A percentile compares a stretch with the other conserved stretches of the same genome.
These are phyloP conservation scores for Botrytis pseudocinerea DNA, from an alignment of 2,329 filamentous ascomycete species.

Conservation along the genomic window DNA sequence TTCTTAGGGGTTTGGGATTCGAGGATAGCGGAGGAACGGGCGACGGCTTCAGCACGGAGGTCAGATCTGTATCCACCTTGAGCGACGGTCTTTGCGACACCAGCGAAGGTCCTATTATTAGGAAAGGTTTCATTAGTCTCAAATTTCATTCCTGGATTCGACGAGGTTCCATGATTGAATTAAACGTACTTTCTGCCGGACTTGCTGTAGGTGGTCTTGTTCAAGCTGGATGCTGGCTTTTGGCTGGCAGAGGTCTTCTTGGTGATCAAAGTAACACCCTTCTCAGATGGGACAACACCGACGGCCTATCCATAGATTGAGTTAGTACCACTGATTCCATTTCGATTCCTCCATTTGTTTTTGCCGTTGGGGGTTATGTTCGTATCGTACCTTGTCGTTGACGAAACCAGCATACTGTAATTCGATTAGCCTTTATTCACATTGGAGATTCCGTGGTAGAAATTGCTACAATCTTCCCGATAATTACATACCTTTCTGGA, in stretches of 20 bases:
- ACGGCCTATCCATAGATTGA: conserved; percentile 58
- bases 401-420: conserved; percentile 83
- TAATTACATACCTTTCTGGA: conserved; percentile 72
- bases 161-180: not conserved
- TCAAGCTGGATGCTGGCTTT: conserved; percentile 69
- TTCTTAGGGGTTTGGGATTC: conserved; percentile 77
- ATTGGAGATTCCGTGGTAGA: not conserved
- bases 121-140: not conserved
- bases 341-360: conserved; percentile 14
- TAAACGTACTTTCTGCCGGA: conserved; percentile 74
- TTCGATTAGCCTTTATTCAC: conserved; percentile 23
- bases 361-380: conserved; percentile 1
- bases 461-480: not conserved
- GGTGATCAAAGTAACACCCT: conserved; percentile 77
- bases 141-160: not conserved
- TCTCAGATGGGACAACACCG: conserved; percentile 72
- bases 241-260: conserved; percentile 76
- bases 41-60: conserved; percentile 74
- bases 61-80: conserved; percentile 84
- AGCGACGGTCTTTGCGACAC: conserved; percentile 77
- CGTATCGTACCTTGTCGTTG: conserved; percentile 77
- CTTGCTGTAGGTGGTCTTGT: conserved; percentile 70
- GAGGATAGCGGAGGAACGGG: conserved; percentile 84
- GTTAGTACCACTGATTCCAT: conserved; percentile 28
- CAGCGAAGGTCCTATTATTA: conserved; percentile 74